A percentile compares a stretch with the other conserved stretches of the same genome.
phyloP scores from a whole-genome alignment of 371 early-diverging fungal species.

The Dinochytrium kinnereticum region DNA sequence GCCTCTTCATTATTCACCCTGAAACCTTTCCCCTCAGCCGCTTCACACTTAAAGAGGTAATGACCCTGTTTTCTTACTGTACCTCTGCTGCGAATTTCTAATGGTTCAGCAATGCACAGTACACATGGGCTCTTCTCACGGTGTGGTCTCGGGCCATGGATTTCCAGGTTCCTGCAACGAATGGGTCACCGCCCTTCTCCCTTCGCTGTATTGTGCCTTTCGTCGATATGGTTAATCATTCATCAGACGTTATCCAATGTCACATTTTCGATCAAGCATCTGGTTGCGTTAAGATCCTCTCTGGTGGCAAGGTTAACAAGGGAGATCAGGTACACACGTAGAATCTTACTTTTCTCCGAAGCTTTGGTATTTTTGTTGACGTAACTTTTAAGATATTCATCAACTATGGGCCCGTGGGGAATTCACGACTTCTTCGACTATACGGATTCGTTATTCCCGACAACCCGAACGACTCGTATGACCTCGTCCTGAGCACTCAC shows the following conservation, averaged over 20 bases:
- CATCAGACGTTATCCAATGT: slow-evolving; percentile 23
- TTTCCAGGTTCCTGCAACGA: slow-evolving; percentile 8
- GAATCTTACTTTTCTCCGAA: neutral
- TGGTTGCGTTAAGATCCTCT: slow-evolving; percentile 34
- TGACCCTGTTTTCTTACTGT: neutral
- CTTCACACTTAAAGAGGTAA: slow-evolving; percentile 31
- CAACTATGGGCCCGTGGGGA: slow-evolving; percentile 37
- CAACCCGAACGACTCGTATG: slow-evolving; percentile 36
- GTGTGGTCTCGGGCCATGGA: slow-evolving; percentile 43
- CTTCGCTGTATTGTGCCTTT: slow-evolving; percentile 45
- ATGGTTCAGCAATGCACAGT: slow-evolving; percentile 6
- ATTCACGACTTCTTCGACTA: slow-evolving; percentile 34
- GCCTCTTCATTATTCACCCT: slow-evolving; percentile 17
- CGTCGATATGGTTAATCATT: slow-evolving; percentile 44
- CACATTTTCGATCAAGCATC: slow-evolving; percentile 28
- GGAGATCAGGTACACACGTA: slow-evolving; percentile 45
- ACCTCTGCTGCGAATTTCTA: neutral
- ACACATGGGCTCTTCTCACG: slow-evolving; percentile 46
- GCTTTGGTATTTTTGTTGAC: neutral
- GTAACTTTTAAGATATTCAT: slow-evolving; percentile 31
- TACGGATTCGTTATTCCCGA: slow-evolving; percentile 41
- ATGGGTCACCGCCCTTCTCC: neutral
- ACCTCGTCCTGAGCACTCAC: slow-evolving; percentile 32
- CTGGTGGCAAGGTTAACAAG: slow-evolving; percentile 35
- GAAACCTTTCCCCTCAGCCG: slow-evolving; percentile 26